These are phyloP conservation scores for Colletotrichum coccodes DNA, from an alignment of 2,329 filamentous ascomycete species.

Conservation along the genomic window DNA sequence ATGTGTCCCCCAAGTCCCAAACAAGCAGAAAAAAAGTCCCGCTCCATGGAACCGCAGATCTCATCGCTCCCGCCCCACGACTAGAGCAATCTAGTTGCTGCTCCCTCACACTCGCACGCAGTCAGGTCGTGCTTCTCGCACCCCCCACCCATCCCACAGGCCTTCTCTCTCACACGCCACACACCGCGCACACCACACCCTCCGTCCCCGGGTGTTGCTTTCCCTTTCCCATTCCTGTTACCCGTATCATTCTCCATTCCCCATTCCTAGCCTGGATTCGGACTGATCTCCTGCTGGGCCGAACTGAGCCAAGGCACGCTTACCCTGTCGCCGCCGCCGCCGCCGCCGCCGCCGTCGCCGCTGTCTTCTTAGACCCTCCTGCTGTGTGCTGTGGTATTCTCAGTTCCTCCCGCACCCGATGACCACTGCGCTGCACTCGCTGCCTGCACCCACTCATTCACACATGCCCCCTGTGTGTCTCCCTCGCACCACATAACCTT, in stretches of 20 bases:
- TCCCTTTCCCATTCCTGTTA: background rate
- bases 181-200: background rate
- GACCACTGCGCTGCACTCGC: background rate
- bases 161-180: background rate
- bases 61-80: constrained; percentile 12
- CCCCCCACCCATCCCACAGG: background rate
- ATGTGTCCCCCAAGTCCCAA: constrained; percentile 1
- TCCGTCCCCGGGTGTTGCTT: background rate
- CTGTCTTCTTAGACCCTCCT: background rate
- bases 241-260: background rate
- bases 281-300: constrained; percentile 5
- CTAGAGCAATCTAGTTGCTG: background rate
- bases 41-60: constrained; percentile 25
- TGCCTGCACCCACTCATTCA: background rate
- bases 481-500: background rate
- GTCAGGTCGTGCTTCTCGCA: background rate
- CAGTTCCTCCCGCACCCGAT: background rate
- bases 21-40: background rate
- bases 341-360: too few species aligned
- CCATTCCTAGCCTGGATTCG: constrained; percentile 1
- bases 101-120: constrained; percentile 1
- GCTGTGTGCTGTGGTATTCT: background rate
- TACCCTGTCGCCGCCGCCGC: background rate
- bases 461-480: background rate
- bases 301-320: constrained; percentile 1